phyloP scores from a whole-genome alignment of 2,329 filamentous ascomycete species.

The Claviceps purpurea region DNA sequence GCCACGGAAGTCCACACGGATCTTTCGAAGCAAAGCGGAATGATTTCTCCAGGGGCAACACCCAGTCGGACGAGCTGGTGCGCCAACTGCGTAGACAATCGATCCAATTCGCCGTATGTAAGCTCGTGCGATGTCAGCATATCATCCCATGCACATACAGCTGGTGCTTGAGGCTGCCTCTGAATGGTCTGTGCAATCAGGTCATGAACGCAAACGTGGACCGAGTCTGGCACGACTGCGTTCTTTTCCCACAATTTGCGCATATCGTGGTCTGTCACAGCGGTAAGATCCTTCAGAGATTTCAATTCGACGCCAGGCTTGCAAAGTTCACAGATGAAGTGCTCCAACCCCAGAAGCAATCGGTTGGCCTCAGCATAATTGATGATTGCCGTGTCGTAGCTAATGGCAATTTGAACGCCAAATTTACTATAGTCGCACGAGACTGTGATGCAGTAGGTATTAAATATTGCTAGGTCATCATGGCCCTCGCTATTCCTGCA shows the following conservation, averaged over 20 bases:
- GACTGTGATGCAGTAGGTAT: not conserved
- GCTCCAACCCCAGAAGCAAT: not conserved
- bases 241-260: constrained; percentile 33
- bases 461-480: not conserved
- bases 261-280: too few species aligned
- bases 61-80: constrained; percentile 24
- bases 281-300: not conserved
- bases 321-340: not conserved
- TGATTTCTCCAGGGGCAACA: constrained; percentile 23
- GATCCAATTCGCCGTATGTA: constrained; percentile 32
- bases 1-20: constrained; percentile 32
- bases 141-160: constrained; percentile 38
- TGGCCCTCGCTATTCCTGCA: not conserved
- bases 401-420: not conserved
- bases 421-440: not conserved
- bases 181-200: constrained; percentile 26
- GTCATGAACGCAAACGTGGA: constrained; percentile 33
- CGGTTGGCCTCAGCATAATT: not conserved
- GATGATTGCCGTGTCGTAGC: not conserved
- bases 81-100: constrained; percentile 28
- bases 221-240: constrained; percentile 23
- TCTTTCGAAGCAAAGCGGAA: constrained; percentile 38
- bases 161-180: constrained; percentile 23
- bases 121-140: constrained; percentile 13
- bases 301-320: too few species aligned